A percentile compares a stretch with the other conserved stretches of the same genome.
Evolutionary conservation across 2,329 filamentous ascomycete species (phyloP).

Genomic region (Aspergillus quadricinctus): DNA sequence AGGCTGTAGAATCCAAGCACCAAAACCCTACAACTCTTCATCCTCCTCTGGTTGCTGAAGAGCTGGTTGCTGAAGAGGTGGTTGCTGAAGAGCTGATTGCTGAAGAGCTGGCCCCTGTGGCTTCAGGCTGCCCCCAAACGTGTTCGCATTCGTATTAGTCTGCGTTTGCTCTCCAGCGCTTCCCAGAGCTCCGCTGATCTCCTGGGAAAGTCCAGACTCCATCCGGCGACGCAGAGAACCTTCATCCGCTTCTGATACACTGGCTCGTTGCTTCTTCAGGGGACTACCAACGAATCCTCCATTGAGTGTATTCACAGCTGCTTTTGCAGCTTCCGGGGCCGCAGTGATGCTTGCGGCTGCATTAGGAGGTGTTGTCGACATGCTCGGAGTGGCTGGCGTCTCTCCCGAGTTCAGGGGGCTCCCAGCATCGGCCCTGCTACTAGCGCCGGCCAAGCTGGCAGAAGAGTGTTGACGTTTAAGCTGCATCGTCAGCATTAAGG

Average conservation of each 20-base stretch:
- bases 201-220: slow-evolving; percentile 34
- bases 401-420: slow-evolving; percentile 36
- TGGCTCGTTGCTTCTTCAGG: slow-evolving; percentile 45
- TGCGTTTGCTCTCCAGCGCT: slow-evolving; percentile 13
- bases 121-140: slow-evolving; percentile 18
- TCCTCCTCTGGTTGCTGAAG: slow-evolving; percentile 14
- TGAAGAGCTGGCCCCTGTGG: slow-evolving; percentile 5
- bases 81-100: no score
- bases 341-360: slow-evolving; percentile 13
- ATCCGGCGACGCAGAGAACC: slow-evolving; percentile 38
- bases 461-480: slow-evolving; percentile 64
- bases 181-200: slow-evolving; percentile 36
- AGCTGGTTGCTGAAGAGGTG: background rate
- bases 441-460: slow-evolving; percentile 46
- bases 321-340: slow-evolving; percentile 18
- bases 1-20: background rate
- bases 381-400: slow-evolving; percentile 29
- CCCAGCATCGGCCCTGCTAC: slow-evolving; percentile 26
- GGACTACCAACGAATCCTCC: slow-evolving; percentile 43
- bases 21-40: slow-evolving; percentile 26
- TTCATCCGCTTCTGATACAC: slow-evolving; percentile 41
- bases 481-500: slow-evolving; percentile 34
- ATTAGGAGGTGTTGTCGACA: slow-evolving; percentile 35
- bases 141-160: slow-evolving; percentile 4
- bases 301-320: slow-evolving; percentile 23